Percentiles rank a stretch among this genome's conserved stretches.
Conservation (phyloP, 2,329 filamentous ascomycete species). For the Thermothelomyces thermophilus region DNA sequence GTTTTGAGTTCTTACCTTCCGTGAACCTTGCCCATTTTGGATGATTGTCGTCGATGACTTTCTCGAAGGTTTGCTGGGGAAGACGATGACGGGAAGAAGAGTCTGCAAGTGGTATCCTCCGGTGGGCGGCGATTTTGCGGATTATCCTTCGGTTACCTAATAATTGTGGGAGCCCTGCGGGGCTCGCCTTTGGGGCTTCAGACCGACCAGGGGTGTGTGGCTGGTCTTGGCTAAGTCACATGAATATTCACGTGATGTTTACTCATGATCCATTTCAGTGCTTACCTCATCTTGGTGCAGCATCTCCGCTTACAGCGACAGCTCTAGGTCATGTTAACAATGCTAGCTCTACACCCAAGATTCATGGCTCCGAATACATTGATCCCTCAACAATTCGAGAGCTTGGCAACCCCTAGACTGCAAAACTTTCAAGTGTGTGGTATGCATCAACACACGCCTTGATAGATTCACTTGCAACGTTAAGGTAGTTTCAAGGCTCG, state of each 20-base stretch:
- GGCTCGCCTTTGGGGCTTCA: slow-evolving; percentile 22
- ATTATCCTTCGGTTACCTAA: slow-evolving; percentile 22
- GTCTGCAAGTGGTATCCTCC: slow-evolving; percentile 11
- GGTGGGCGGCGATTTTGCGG: slow-evolving; percentile 19
- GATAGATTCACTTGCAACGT: no score
- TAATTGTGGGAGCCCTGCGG: slow-evolving; percentile 24
- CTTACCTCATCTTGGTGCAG: no score
- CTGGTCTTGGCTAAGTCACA: background rate
- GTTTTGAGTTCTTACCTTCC: slow-evolving; percentile 20
- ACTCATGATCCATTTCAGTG: no score
- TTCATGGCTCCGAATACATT: no score
- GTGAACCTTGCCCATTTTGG: slow-evolving; percentile 28
- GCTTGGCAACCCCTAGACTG: no score
- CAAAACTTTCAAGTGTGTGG: no score
- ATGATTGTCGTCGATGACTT: slow-evolving; percentile 18
- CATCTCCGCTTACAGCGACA: no score
- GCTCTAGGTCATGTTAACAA: no score
- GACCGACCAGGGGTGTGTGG: slow-evolving; percentile 1
- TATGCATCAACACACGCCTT: no score
- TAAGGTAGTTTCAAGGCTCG: no score
- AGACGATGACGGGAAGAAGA: slow-evolving; percentile 15
- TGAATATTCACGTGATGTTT: background rate
- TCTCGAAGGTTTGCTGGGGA: slow-evolving; percentile 13
- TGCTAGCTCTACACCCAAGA: no score
- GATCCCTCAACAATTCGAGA: no score